Conservation (phyloP, 495 filamentous ascomycete species). For the Aspergillus diversus region DNA sequence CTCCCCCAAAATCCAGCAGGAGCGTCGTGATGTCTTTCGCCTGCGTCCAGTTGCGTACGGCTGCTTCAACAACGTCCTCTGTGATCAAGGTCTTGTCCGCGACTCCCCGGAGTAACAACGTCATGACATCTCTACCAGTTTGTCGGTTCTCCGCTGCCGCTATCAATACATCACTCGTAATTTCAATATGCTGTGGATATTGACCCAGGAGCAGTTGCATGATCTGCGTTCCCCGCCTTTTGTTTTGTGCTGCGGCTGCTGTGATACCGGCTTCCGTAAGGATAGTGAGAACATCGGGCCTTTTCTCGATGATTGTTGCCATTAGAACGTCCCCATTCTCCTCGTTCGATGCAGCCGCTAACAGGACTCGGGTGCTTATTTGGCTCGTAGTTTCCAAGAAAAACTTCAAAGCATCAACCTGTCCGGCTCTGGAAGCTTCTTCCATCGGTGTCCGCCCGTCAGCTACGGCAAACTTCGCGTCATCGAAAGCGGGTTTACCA, state of each 20-base stretch:
- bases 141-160: not conserved
- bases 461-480: not conserved
- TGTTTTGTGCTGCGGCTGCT: not conserved
- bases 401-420: not conserved
- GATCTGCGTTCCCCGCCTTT: not conserved
- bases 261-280: not conserved
- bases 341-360: not conserved
- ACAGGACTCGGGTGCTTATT: not conserved
- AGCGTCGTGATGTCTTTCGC: not conserved
- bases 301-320: not conserved
- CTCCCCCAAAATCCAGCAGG: not conserved
- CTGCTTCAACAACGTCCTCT: not conserved
- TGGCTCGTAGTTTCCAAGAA: not conserved
- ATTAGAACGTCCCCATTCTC: not conserved
- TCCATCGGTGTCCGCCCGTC: not conserved
- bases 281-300: not conserved
- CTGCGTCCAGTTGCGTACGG: not conserved
- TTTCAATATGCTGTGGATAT: not conserved
- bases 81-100: too few species aligned
- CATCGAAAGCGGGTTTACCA: not conserved
- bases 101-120: too few species aligned
- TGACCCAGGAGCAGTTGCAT: not conserved
- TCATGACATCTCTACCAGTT: too few species aligned
- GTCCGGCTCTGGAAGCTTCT: not conserved
- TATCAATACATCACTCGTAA: not conserved